Conservation (phyloP, 2,329 filamentous ascomycete genomes). For the Thielaviopsis euricoi region DNA sequence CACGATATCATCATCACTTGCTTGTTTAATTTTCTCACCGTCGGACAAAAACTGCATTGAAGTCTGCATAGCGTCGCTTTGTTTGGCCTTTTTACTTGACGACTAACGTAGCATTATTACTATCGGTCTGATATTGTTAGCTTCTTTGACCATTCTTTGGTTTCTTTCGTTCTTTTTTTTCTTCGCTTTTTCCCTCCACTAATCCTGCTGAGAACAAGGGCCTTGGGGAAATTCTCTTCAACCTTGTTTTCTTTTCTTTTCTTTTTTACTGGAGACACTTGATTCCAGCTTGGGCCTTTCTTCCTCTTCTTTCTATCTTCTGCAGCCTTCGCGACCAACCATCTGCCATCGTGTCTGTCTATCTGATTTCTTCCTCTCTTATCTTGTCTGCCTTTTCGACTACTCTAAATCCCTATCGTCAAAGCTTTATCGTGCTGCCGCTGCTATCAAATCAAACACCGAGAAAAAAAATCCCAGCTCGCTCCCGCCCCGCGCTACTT, state of each 20-base stretch:
- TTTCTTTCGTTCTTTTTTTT: not conserved
- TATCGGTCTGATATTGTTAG: too few relatives aligned
- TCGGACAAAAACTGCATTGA: too few relatives aligned
- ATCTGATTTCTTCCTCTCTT: not conserved
- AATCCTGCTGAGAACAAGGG: not conserved
- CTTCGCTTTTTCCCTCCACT: not conserved
- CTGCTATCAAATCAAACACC: not conserved
- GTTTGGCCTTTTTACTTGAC: not conserved
- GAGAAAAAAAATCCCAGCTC: not conserved
- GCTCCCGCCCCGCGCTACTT: not conserved
- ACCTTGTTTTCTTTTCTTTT: not conserved
- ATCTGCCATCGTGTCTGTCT: constrained; percentile 4
- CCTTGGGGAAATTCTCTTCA: not conserved
- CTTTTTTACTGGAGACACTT: not conserved
- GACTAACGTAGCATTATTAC: not conserved
- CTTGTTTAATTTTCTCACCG: too few relatives aligned
- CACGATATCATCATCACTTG: too few relatives aligned
- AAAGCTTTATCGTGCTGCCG: not conserved
- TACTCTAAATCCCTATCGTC: not conserved
- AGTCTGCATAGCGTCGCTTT: too few relatives aligned
- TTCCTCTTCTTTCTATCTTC: not conserved
- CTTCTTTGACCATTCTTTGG: too few relatives aligned
- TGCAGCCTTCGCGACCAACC: constrained; percentile 2
- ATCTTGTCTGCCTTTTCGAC: constrained; percentile 1
- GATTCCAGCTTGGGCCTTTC: not conserved